These are phyloP conservation scores for Rhodofomes roseus DNA, from an alignment of 1,284 basidiomycete genomes.

Conservation along the genomic window DNA sequence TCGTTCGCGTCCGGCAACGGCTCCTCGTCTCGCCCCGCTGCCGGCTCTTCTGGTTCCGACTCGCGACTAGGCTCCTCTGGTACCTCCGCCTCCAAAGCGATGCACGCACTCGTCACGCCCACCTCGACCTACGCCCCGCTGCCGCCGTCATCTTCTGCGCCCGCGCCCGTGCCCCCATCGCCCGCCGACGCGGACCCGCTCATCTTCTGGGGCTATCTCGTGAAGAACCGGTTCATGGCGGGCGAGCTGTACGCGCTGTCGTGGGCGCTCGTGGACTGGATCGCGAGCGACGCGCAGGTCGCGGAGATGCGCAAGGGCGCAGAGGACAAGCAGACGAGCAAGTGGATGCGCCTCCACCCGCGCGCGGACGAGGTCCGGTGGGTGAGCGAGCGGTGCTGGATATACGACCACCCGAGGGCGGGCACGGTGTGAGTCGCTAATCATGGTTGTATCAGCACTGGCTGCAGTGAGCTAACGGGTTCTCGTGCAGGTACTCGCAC, in stretches of 20 bases:
- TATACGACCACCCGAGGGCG: slow-evolving; percentile 95
- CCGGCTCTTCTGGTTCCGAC: neutral
- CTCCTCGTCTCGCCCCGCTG: neutral
- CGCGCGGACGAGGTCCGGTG: slow-evolving; percentile 78
- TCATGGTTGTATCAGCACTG: neutral
- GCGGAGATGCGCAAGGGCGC: slow-evolving; percentile 74
- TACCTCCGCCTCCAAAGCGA: neutral
- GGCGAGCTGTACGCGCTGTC: slow-evolving; percentile 94
- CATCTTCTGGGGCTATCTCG: slow-evolving; percentile 94
- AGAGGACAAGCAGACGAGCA: slow-evolving; percentile 94
- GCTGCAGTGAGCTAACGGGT: slow-evolving; percentile 9
- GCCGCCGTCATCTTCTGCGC: too few relatives aligned
- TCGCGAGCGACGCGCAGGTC: slow-evolving; percentile 71
- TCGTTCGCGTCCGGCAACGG: neutral
- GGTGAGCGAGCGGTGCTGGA: slow-evolving; percentile 93
- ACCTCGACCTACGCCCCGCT: neutral
- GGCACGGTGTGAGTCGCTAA: slow-evolving; percentile 76
- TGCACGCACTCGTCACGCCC: neutral
- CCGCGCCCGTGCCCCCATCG: too few relatives aligned
- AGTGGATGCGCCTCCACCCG: slow-evolving; percentile 92
- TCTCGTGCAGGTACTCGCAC: slow-evolving; percentile 73
- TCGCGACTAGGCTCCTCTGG: neutral
- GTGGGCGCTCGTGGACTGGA: slow-evolving; percentile 87
- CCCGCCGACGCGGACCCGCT: slow-evolving; percentile 52
- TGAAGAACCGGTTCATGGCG: slow-evolving; percentile 94